Percentiles rank a stretch among this genome's conserved stretches.
Conservation (phyloP, 805 yeast genomes). For the Spathaspora hagerdaliae region DNA sequence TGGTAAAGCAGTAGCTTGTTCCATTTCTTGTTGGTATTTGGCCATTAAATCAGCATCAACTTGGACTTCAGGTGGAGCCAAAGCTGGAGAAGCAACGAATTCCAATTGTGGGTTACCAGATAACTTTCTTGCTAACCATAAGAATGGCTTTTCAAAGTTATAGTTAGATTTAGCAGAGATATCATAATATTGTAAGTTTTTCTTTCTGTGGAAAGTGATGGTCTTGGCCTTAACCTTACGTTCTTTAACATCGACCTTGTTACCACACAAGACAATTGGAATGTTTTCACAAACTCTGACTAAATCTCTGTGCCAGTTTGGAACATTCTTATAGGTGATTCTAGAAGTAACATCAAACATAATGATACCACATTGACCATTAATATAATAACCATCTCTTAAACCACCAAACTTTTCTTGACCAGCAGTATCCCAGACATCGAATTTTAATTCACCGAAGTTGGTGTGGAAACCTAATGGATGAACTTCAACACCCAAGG, state of each 20-base stretch:
- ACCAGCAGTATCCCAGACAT: conserved; percentile 99
- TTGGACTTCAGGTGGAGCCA: conserved; percentile 99
- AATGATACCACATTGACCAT: conserved; percentile 99
- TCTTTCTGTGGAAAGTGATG: conserved; percentile 99
- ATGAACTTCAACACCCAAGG: conserved; percentile 99
- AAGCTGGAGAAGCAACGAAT: conserved; percentile 98
- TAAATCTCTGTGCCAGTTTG: conserved; percentile 99
- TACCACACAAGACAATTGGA: conserved; percentile 98
- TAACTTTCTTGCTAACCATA: conserved; percentile 99
- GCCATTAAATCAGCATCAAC: conserved; percentile 96
- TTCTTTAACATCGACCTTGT: conserved; percentile 99
- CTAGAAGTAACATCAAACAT: conserved; percentile 99
- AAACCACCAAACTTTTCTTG: conserved; percentile 99
- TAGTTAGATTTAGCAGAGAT: conserved; percentile 99
- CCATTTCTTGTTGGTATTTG: conserved; percentile 99
- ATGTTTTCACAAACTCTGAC: conserved; percentile 99
- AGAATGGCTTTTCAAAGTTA: conserved; percentile 99
- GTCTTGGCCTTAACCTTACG: conserved; percentile 99
- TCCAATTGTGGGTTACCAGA: conserved; percentile 98
- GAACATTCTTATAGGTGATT: conserved; percentile 99
- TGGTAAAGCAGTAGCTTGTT: conserved; percentile 98
- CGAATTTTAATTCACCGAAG: conserved; percentile 97
- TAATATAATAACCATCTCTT: conserved; percentile 99
- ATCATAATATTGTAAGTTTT: conserved; percentile 98
- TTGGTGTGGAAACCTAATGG: conserved; percentile 98